These are phyloP conservation scores for Ustulina deusta DNA, from an alignment of 2,329 filamentous ascomycete genomes.

Conservation along the genomic window DNA sequence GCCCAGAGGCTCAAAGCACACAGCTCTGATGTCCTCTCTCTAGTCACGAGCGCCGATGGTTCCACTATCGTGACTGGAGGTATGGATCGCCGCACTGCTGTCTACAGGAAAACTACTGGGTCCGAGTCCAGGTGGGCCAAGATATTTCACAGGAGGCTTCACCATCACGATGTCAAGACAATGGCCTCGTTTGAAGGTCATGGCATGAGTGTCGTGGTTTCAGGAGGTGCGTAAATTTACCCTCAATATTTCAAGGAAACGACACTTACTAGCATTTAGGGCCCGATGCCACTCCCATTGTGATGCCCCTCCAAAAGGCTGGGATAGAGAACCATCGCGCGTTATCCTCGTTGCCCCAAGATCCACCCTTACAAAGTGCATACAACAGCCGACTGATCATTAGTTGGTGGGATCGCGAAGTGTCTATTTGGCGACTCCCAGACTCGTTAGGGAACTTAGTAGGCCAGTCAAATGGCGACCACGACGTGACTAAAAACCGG, in stretches of 20 bases:
- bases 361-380: conserved; percentile 78
- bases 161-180: conserved; percentile 94
- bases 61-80: conserved; percentile 87
- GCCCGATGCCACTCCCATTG: conserved; percentile 84
- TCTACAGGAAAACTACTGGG: conserved; percentile 77
- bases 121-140: conserved; percentile 81
- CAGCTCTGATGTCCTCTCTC: conserved; percentile 87
- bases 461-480: conserved; percentile 55
- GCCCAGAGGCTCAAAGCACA: conserved; percentile 88
- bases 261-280: conserved; percentile 64
- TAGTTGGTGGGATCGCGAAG: conserved; percentile 91
- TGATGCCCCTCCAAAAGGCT: conserved; percentile 82
- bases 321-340: conserved; percentile 84
- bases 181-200: conserved; percentile 90
- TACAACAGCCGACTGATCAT: conserved; percentile 79
- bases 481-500: conserved; percentile 64
- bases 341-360: conserved; percentile 86
- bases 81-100: conserved; percentile 87
- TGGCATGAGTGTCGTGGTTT: conserved; percentile 86
- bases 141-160: conserved; percentile 85
- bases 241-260: background rate
- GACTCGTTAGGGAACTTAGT: conserved; percentile 62
- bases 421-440: conserved; percentile 80
- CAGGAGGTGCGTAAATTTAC: conserved; percentile 76
- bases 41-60: conserved; percentile 85